Evolutionary conservation across 1,284 basidiomycete species (phyloP), one percentile per base, ranked within the genome.

Genomic region (Ustilago xerochloae): DNA sequence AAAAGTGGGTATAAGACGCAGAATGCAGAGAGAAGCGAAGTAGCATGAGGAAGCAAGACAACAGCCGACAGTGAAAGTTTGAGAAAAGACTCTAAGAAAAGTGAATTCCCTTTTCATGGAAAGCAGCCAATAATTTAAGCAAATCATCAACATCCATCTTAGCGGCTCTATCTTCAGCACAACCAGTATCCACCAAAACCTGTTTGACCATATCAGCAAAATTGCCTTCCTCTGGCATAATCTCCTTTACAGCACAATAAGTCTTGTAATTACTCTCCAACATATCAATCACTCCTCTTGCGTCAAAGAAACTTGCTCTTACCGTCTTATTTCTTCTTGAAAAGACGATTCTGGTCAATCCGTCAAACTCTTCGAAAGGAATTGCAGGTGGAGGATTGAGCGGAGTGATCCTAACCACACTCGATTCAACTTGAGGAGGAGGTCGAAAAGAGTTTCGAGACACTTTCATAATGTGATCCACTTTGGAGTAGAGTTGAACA

Each of bases 281-380:
- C 91, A 99, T 93, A 78, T 95, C 92, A 81, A 92, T 88, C 13
- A 99, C 94, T 3, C 96, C 96, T 83, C 93, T 94, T 4, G 95
- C 94, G 86, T 90, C 89, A 35, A 82, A 82, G 84, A 90, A 98
- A 77, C 90, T 92, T 9, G 91, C 94, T 78, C 95, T 89, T 0
- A 94, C 86, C 5, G 90, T 94, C 87, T 98, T 98, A 85, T 99
- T 98, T 79, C 91, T 88, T 51, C 97, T 87, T 39, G 90, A 90
- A 81, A 99, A 99, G 47, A 97, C 87, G 75, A 99, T 94, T 39
- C 93, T 88, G 51, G 91, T 93, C 69, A 99, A 65, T 1, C 97
- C 97, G 83, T 99, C 97, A 82, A 97, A 98, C 86, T 99, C 96
- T 80, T 97, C 95, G 78, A 99, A 99, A 79, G 91, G 90, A 61